Conservation (phyloP, 1,284 basidiomycete species). For the Mycena citricolor region DNA sequence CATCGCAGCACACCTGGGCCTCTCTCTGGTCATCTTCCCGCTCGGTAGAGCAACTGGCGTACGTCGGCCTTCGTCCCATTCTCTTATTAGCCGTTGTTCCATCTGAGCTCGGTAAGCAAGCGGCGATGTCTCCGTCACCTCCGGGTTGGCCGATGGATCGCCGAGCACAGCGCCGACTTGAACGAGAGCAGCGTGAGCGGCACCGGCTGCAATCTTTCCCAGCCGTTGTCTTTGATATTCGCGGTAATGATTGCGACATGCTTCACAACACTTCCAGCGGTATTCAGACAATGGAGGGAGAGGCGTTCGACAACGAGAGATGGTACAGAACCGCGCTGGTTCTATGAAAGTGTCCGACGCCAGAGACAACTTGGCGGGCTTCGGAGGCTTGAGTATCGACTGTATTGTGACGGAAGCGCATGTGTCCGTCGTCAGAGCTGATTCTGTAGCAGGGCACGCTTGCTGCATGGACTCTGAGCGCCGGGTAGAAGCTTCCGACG, state of each 20-base stretch:
- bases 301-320: constrained; percentile 19
- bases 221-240: constrained; percentile 26
- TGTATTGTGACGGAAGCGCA: neutral
- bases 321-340: constrained; percentile 22
- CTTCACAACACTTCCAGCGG: constrained; percentile 37
- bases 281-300: constrained; percentile 23
- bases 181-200: no score
- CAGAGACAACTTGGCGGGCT: no score
- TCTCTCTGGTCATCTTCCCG: constrained; percentile 4
- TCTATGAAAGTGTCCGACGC: no score
- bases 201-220: constrained; percentile 1
- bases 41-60: neutral
- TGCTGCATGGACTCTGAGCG: no score
- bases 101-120: neutral
- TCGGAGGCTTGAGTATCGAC: constrained; percentile 4
- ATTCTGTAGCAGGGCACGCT: no score
- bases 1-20: constrained; percentile 17
- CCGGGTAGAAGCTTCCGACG: neutral
- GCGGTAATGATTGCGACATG: constrained; percentile 34
- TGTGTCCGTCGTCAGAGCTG: neutral
- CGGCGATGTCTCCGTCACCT: no score
- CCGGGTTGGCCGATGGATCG: no score
- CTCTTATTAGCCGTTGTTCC: constrained; percentile 2
- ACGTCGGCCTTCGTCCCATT: constrained; percentile 6
- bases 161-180: no score